Evolutionary conservation across 2,329 filamentous ascomycete species (phyloP).

Genomic region (Arthrinium puccinioides): DNA sequence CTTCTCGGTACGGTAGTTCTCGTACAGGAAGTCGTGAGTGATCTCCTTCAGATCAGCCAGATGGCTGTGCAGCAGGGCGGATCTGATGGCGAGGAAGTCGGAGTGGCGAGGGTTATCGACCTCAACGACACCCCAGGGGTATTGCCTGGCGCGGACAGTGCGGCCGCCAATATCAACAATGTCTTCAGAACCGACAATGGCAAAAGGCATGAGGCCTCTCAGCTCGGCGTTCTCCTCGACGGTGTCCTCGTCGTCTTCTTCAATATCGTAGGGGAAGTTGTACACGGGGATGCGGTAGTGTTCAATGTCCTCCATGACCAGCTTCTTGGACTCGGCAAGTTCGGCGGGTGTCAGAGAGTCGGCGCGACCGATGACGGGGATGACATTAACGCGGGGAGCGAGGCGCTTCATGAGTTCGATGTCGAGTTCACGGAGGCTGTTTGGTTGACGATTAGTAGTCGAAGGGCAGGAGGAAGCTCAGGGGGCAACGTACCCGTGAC

Average conservation of each 20-base stretch:
- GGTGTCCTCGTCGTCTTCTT: conserved; percentile 98
- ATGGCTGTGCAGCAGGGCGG: conserved; percentile 94
- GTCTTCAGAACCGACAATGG: conserved; percentile 96
- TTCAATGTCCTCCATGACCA: conserved; percentile 99
- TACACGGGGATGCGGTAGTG: conserved; percentile 99
- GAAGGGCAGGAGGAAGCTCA: background rate
- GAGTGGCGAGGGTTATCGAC: conserved; percentile 99
- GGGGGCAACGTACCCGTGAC: conserved; percentile 63
- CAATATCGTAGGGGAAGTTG: conserved; percentile 99
- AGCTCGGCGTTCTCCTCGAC: conserved; percentile 99
- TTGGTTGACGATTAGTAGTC: conserved; percentile 1
- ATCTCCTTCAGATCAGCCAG: conserved; percentile 98
- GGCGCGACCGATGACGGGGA: conserved; percentile 96
- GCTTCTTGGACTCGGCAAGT: conserved; percentile 97
- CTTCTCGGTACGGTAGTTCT: conserved; percentile 99
- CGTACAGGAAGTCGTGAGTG: conserved; percentile 98
- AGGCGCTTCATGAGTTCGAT: conserved; percentile 99
- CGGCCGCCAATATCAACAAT: conserved; percentile 89
- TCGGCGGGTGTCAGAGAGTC: conserved; percentile 95
- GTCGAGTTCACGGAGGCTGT: conserved; percentile 91
- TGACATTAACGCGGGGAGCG: conserved; percentile 96
- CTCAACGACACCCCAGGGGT: conserved; percentile 98
- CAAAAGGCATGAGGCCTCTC: conserved; percentile 95
- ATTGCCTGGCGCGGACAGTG: conserved; percentile 89
- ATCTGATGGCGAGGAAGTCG: conserved; percentile 95